phyloP scores from a whole-genome alignment of 805 yeast species.

The Wickerhamomyces mucosus region DNA sequence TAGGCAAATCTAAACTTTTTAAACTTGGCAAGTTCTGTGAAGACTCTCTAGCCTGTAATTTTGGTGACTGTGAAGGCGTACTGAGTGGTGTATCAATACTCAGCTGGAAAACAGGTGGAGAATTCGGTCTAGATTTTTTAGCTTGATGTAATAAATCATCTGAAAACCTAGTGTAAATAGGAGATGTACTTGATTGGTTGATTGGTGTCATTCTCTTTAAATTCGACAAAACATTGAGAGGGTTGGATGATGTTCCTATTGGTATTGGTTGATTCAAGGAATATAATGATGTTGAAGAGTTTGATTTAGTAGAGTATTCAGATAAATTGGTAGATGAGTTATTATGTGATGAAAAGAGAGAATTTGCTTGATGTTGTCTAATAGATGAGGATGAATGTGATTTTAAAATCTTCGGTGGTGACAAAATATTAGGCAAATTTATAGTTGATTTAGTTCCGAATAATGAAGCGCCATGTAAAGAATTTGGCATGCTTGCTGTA shows the following conservation, averaged over 20 bases:
- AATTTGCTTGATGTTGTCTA: slow-evolving; percentile 16
- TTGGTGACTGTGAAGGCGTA: slow-evolving; percentile 43
- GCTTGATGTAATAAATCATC: slow-evolving; percentile 19
- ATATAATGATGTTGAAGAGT: slow-evolving; percentile 18
- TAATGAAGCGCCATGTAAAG: slow-evolving; percentile 7
- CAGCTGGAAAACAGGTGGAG: slow-evolving; percentile 30
- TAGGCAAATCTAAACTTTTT: slow-evolving; percentile 19
- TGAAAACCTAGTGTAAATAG: slow-evolving; percentile 13
- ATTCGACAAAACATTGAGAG: slow-evolving; percentile 15
- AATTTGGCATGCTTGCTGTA: neutral
- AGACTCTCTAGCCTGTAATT: slow-evolving; percentile 16
- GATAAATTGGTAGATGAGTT: slow-evolving; percentile 18
- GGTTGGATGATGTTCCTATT: neutral
- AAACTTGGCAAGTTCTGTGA: slow-evolving; percentile 16
- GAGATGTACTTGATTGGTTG: slow-evolving; percentile 10
- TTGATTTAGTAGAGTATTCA: slow-evolving; percentile 20
- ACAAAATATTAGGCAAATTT: slow-evolving; percentile 18
- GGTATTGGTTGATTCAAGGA: slow-evolving; percentile 13
- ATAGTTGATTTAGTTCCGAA: slow-evolving; percentile 14
- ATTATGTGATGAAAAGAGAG: slow-evolving; percentile 15
- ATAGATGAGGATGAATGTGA: slow-evolving; percentile 17
- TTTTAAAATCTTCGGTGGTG: slow-evolving; percentile 22
- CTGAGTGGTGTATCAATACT: slow-evolving; percentile 36
- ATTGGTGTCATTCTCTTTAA: slow-evolving; percentile 34
- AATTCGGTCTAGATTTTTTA: slow-evolving; percentile 39